phyloP scores from a whole-genome alignment of 2,329 filamentous ascomycete species.

The Exophiala xenobiotica region DNA sequence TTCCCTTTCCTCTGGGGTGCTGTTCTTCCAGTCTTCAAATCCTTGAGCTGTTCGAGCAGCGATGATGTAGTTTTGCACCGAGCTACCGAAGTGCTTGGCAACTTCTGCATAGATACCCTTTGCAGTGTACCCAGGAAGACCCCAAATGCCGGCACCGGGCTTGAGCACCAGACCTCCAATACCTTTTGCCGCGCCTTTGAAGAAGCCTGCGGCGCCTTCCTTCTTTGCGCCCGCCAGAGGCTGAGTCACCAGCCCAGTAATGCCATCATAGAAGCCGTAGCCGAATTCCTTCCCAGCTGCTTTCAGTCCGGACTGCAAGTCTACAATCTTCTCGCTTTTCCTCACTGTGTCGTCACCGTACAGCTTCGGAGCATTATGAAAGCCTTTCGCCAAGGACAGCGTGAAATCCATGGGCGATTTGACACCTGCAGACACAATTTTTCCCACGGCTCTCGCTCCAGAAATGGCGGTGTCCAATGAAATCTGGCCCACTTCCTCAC shows the following conservation, averaged over 20 bases:
- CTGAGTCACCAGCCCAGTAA: slow-evolving; percentile 77
- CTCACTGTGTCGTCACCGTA: slow-evolving; percentile 83
- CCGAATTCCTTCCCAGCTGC: slow-evolving; percentile 78
- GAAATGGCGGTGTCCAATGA: slow-evolving; percentile 61
- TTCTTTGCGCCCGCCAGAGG: slow-evolving; percentile 69
- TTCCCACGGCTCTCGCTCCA: slow-evolving; percentile 65
- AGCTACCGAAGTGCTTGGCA: slow-evolving; percentile 67
- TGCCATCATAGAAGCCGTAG: slow-evolving; percentile 75
- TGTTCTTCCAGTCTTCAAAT: slow-evolving; percentile 60
- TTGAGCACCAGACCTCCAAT: slow-evolving; percentile 79
- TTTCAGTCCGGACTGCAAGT: slow-evolving; percentile 70
- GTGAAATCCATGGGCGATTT: slow-evolving; percentile 84
- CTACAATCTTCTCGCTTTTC: slow-evolving; percentile 75
- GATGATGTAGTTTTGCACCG: slow-evolving; percentile 75
- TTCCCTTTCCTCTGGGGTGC: slow-evolving; percentile 59
- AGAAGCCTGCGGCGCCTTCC: slow-evolving; percentile 63
- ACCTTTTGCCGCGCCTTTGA: slow-evolving; percentile 80
- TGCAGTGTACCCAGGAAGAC: slow-evolving; percentile 76
- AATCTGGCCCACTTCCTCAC: slow-evolving; percentile 36
- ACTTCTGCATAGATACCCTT: slow-evolving; percentile 79
- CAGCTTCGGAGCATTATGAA: slow-evolving; percentile 80
- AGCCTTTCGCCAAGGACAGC: slow-evolving; percentile 77
- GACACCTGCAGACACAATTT: slow-evolving; percentile 72
- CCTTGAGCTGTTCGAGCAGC: slow-evolving; percentile 75
- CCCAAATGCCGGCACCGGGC: slow-evolving; percentile 74